These are phyloP conservation scores for Fraxinus americana DNA, from an alignment of 257 asterid species.

Conservation along the genomic window DNA sequence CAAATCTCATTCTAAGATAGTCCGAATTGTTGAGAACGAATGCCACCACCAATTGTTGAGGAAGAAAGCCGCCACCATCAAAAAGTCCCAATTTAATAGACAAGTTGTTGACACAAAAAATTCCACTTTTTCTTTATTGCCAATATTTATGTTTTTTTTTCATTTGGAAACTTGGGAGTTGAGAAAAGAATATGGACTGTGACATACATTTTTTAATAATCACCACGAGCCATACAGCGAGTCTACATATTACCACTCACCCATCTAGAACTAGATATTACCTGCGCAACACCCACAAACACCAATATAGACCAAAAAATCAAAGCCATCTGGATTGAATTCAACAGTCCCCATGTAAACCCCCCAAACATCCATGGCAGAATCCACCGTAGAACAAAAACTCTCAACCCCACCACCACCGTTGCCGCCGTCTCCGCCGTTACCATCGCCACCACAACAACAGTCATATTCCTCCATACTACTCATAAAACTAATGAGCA, in stretches of 20 bases:
- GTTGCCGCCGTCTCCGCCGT: neutral
- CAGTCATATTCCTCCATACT: neutral
- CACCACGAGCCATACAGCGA: neutral
- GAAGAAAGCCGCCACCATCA: too few relatives aligned
- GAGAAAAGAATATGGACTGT: neutral
- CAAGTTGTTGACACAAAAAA: neutral
- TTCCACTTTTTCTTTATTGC: neutral
- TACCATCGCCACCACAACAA: neutral
- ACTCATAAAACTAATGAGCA: conserved; percentile 41
- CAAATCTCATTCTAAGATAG: too few relatives aligned
- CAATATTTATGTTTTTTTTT: neutral
- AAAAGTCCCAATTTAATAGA: neutral
- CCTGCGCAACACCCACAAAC: neutral
- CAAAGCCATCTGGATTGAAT: neutral
- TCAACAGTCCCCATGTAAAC: neutral
- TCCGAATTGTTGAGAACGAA: too few relatives aligned
- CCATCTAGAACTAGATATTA: neutral
- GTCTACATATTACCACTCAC: neutral
- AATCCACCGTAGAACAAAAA: neutral
- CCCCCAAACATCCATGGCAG: neutral
- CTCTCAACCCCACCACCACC: neutral
- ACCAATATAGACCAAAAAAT: neutral
- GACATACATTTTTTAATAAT: neutral
- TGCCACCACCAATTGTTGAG: too few relatives aligned
- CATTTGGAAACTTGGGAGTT: neutral